Conservation (phyloP, 805 yeast species). For the Cyberlindnera nakhonratchasimensis region DNA sequence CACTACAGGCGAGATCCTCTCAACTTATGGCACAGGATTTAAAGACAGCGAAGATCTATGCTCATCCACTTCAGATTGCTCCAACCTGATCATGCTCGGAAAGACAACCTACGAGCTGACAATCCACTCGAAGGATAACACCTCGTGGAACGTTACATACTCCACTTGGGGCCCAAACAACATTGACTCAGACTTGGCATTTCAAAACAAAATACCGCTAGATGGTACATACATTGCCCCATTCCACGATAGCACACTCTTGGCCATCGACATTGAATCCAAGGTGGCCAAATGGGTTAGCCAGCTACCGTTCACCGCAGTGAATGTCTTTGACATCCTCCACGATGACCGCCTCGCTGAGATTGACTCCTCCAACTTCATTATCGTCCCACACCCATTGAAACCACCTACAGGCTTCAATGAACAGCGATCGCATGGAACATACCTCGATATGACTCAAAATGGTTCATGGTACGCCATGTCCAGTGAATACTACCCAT, state of each 20-base stretch:
- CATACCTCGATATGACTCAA: conserved; percentile 63
- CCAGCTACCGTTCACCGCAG: conserved; percentile 65
- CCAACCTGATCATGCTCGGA: conserved; percentile 54
- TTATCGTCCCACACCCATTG: conserved; percentile 69
- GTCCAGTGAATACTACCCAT: conserved; percentile 74
- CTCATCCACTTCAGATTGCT: conserved; percentile 21
- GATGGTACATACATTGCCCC: conserved; percentile 83
- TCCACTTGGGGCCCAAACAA: conserved; percentile 92
- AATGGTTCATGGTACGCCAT: conserved; percentile 81
- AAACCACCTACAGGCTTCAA: conserved; percentile 28
- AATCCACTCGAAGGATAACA: conserved; percentile 69
- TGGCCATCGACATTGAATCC: conserved; percentile 69
- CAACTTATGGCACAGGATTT: conserved; percentile 55
- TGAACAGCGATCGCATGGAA: conserved; percentile 37
- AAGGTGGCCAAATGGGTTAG: conserved; percentile 80
- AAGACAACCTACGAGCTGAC: conserved; percentile 68
- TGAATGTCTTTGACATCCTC: conserved; percentile 75
- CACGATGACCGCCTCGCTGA: conserved; percentile 26
- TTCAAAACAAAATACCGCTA: conserved; percentile 50
- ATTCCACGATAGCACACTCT: conserved; percentile 70
- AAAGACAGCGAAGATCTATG: conserved; percentile 7
- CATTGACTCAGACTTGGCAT: conserved; percentile 52
- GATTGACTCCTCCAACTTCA: conserved; percentile 31
- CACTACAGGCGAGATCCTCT: conserved; percentile 66
- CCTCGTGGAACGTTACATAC: conserved; percentile 83